Percentiles rank a stretch among this genome's conserved stretches.
Evolutionary conservation across 495 filamentous ascomycete species (phyloP).

Genomic region (Penicillium goetzii): DNA sequence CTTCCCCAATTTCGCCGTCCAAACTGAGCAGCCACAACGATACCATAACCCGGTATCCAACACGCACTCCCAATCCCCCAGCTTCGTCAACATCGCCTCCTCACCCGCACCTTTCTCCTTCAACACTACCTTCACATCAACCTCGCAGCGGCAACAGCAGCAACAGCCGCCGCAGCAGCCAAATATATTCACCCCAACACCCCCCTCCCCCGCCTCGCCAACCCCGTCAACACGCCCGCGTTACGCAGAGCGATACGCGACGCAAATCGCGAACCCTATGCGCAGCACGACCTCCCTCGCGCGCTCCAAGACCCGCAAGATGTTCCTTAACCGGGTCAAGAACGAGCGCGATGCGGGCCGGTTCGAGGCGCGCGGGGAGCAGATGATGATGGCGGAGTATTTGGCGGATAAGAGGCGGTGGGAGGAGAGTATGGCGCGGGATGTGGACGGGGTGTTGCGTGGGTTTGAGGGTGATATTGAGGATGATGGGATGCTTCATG

Average conservation of each 20-base stretch:
- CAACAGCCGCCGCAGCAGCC: neutral
- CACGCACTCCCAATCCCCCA: conserved; percentile 11
- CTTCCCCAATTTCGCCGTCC: conserved; percentile 23
- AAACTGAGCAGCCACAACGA: conserved; percentile 18
- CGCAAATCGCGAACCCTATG: conserved; percentile 36
- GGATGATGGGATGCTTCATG: conserved; percentile 34
- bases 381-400: conserved; percentile 60
- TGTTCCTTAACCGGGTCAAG: conserved; percentile 80
- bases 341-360: conserved; percentile 69
- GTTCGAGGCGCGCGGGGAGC: conserved; percentile 73
- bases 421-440: conserved; percentile 49
- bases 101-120: conserved; percentile 8
- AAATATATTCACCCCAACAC: conserved; percentile 19
- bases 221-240: conserved; percentile 20
- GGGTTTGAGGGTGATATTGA: conserved; percentile 44
- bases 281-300: conserved; percentile 28
- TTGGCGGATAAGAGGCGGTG: conserved; percentile 54
- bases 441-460: conserved; percentile 33
- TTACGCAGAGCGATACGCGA: conserved; percentile 37
- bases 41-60: conserved; percentile 6
- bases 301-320: conserved; percentile 45
- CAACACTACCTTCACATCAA: neutral
- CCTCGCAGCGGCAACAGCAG: neutral
- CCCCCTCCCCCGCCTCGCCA: conserved; percentile 15
- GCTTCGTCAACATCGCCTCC: conserved; percentile 16